phyloP scores from a whole-genome alignment of 257 asterid species.

The Capsicum chinense region DNA sequence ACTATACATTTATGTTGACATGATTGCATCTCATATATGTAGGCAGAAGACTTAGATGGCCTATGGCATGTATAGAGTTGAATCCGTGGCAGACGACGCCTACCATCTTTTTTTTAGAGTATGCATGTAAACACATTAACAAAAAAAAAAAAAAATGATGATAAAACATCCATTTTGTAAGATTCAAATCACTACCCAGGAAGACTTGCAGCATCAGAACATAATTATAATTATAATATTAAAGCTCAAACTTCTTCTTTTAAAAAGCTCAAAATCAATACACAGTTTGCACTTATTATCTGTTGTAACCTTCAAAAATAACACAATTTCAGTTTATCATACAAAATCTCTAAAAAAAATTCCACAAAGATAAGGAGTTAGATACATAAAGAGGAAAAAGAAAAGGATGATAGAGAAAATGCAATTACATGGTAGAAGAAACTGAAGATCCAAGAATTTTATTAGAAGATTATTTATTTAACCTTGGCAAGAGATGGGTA shows the following conservation, averaged over 20 bases:
- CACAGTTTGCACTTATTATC: neutral
- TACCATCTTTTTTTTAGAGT: neutral
- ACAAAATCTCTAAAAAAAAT: slow-evolving; percentile 21
- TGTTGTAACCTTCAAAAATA: neutral
- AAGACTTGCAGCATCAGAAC: slow-evolving; percentile 27
- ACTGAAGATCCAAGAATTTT: slow-evolving; percentile 14
- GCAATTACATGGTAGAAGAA: neutral
- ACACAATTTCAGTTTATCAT: slow-evolving; percentile 24
- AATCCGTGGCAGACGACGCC: neutral
- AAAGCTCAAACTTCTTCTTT: neutral
- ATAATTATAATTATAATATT: neutral
- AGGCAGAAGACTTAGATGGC: neutral
- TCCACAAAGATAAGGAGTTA: neutral
- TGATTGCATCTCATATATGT: too few relatives aligned
- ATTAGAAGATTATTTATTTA: slow-evolving; percentile 15
- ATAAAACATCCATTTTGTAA: slow-evolving; percentile 29
- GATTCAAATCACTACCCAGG: neutral
- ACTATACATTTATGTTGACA: too few relatives aligned
- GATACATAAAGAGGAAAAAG: neutral
- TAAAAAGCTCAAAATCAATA: neutral
- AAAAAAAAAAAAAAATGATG: slow-evolving; percentile 1
- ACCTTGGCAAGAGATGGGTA: slow-evolving; percentile 59
- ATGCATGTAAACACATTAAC: slow-evolving; percentile 25
- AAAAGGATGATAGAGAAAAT: neutral
- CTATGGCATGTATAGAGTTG: neutral